phyloP scores from a whole-genome alignment of 768 basidiomycete genomes.

The Kondoa subrosea region DNA sequence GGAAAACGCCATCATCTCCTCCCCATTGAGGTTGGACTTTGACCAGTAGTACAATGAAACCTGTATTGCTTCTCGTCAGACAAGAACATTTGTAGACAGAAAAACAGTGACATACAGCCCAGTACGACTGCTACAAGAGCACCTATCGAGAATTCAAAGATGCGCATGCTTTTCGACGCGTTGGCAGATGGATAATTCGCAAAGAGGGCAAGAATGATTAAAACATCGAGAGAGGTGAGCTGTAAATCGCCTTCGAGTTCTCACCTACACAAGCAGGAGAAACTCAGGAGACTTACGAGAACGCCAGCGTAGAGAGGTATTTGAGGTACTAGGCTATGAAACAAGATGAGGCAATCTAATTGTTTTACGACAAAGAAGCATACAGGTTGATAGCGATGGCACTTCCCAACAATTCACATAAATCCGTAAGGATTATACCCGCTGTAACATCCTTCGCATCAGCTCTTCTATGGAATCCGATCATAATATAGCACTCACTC shows the following conservation, averaged over 20 bases:
- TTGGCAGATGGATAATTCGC: constrained; percentile 25
- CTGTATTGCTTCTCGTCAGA: constrained; percentile 54
- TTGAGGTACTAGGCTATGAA: constrained; percentile 41
- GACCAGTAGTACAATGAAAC: constrained; percentile 45
- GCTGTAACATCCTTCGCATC: constrained; percentile 26
- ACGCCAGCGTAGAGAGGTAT: constrained; percentile 56
- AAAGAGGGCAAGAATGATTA: constrained; percentile 43
- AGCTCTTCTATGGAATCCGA: constrained; percentile 27
- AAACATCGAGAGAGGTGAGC: constrained; percentile 47
- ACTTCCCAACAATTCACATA: constrained; percentile 63
- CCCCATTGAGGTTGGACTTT: constrained; percentile 26
- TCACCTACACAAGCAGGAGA: not conserved
- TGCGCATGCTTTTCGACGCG: constrained; percentile 21
- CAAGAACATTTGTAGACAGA: constrained; percentile 36
- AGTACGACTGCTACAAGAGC: constrained; percentile 45
- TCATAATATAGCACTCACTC: constrained; percentile 25
- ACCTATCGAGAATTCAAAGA: constrained; percentile 27
- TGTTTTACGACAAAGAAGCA: constrained; percentile 10
- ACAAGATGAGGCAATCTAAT: not conserved
- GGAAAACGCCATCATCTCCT: constrained; percentile 44
- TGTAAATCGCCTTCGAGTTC: not conserved
- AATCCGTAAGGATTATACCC: constrained; percentile 30
- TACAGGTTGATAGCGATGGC: constrained; percentile 60
- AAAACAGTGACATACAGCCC: constrained; percentile 50
- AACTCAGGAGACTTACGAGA: constrained; percentile 35